phyloP scores from a whole-genome alignment of 164 flowering plant species.

The Hamamelis virginiana region DNA sequence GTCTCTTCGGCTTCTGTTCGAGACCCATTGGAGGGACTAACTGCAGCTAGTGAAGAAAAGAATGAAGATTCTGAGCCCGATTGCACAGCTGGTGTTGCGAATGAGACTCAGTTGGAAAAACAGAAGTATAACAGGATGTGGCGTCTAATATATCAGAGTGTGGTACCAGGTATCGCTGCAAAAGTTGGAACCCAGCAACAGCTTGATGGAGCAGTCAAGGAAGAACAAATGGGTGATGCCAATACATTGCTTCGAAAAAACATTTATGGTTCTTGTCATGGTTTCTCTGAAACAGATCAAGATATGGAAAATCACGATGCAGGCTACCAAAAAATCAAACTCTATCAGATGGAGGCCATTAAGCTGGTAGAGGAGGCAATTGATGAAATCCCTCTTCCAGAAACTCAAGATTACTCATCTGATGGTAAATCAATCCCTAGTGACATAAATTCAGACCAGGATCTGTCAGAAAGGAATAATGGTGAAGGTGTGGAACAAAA shows the following conservation, averaged over 20 bases:
- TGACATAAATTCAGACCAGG: conserved; percentile 25
- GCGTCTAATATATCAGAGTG: conserved; percentile 48
- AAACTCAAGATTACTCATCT: conserved; percentile 38
- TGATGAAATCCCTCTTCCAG: conserved; percentile 46
- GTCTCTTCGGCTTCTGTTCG: background rate
- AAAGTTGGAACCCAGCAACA: conserved; percentile 28
- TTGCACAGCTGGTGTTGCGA: background rate
- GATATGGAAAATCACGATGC: conserved; percentile 14
- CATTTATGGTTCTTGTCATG: conserved; percentile 2
- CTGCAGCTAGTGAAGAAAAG: background rate
- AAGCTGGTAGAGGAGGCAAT: conserved; percentile 56
- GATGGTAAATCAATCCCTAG: conserved; percentile 32
- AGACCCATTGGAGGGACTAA: conserved; percentile 1
- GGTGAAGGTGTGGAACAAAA: conserved; percentile 4
- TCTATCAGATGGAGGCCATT: conserved; percentile 35
- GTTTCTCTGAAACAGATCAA: background rate
- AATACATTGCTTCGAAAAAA: background rate
- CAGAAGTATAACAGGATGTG: conserved; percentile 38
- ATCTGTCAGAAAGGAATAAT: conserved; percentile 10
- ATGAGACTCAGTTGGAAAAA: conserved; percentile 19
- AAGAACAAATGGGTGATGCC: conserved; percentile 12
- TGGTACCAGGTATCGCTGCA: conserved; percentile 26
- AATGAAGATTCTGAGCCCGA: background rate
- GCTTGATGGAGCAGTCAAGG: conserved; percentile 10
- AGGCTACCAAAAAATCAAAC: conserved; percentile 13